A percentile compares a stretch with the other conserved stretches of the same genome.
These are phyloP conservation scores for Debaryomyces hansenii DNA, from an alignment of 805 yeast species.

Conservation along the genomic window DNA sequence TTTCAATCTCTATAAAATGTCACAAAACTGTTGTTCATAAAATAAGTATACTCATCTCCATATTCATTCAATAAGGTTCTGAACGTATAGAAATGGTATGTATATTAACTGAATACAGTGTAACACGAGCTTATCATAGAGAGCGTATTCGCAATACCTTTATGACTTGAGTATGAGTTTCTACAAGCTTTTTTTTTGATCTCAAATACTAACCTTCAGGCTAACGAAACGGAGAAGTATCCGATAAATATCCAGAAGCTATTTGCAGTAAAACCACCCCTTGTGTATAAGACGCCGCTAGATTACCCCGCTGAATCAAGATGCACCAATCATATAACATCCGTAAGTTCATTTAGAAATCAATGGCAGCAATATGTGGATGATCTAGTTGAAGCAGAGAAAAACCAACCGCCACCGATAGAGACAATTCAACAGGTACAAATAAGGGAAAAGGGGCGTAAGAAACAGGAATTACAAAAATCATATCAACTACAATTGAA, in stretches of 20 bases:
- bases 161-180: no score
- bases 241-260: constrained; percentile 48
- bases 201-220: constrained; percentile 7
- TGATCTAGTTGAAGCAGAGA: constrained; percentile 12
- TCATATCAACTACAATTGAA: constrained; percentile 23
- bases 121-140: no score
- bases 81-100: background rate
- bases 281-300: constrained; percentile 46
- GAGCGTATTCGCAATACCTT: no score
- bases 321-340: constrained; percentile 46
- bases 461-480: constrained; percentile 9
- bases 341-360: constrained; percentile 38
- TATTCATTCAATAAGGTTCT: no score
- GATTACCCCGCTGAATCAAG: constrained; percentile 53
- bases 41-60: no score
- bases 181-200: no score
- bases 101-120: background rate
- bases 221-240: constrained; percentile 26
- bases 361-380: constrained; percentile 26
- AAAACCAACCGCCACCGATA: background rate
- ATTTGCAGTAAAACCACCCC: constrained; percentile 58
- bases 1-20: background rate
- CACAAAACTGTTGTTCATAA: background rate
- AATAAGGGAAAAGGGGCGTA: constrained; percentile 4
- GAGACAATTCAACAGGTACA: constrained; percentile 2